These are phyloP conservation scores for Astrocystis sublimbata DNA, from an alignment of 495 filamentous ascomycete species.

Conservation along the genomic window DNA sequence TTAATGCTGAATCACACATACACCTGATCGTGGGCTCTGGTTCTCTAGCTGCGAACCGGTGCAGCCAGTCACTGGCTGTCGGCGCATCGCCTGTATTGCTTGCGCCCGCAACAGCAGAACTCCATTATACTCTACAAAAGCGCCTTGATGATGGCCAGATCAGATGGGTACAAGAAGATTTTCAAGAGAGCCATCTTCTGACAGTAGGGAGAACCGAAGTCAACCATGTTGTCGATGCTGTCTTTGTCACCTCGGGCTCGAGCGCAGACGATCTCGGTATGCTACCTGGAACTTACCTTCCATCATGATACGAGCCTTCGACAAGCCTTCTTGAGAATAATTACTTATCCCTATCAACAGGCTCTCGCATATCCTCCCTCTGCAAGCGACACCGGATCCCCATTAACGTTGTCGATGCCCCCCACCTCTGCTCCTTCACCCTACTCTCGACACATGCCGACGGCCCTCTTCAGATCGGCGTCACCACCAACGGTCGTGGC, in stretches of 20 bases:
- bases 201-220: constrained; percentile 78
- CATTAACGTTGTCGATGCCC: constrained; percentile 88
- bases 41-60: constrained; percentile 81
- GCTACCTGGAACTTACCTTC: too few species aligned
- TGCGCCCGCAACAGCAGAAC: constrained; percentile 60
- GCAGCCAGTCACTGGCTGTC: constrained; percentile 75
- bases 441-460: constrained; percentile 85
- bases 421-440: constrained; percentile 85
- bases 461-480: constrained; percentile 90
- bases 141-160: constrained; percentile 71
- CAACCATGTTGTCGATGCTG: constrained; percentile 77
- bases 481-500: constrained; percentile 92
- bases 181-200: constrained; percentile 73
- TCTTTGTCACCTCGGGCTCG: constrained; percentile 77
- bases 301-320: too few species aligned
- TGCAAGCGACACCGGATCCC: constrained; percentile 83
- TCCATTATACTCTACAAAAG: constrained; percentile 73
- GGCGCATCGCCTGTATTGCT: constrained; percentile 87
- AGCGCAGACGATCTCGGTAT: constrained; percentile 36
- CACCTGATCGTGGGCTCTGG: constrained; percentile 87
- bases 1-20: constrained; percentile 71
- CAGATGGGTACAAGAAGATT: constrained; percentile 68
- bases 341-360: constrained; percentile 34
- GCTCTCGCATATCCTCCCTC: constrained; percentile 67
- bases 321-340: not conserved